phyloP scores from a whole-genome alignment of 768 basidiomycete species.

The Suillus subalutaceus region DNA sequence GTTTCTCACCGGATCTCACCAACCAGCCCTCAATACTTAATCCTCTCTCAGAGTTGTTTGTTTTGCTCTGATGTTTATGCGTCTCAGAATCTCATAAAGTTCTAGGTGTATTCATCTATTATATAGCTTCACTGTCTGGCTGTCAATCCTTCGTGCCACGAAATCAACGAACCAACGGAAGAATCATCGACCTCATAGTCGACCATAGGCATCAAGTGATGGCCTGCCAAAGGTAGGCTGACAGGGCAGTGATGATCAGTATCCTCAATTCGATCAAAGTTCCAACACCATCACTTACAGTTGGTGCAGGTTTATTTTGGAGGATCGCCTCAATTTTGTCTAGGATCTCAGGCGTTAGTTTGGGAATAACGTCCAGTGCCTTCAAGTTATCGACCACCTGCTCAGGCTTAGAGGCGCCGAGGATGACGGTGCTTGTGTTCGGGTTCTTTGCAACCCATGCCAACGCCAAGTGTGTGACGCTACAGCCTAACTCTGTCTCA shows the following conservation, averaged over 20 bases:
- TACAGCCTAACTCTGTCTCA: conserved; percentile 47
- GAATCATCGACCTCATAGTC: conserved; percentile 14
- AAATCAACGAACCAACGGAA: not conserved
- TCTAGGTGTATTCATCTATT: not conserved
- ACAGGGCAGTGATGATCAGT: not conserved
- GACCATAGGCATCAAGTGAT: conserved; percentile 31
- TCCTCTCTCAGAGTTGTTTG: not conserved
- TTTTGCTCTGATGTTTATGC: not conserved
- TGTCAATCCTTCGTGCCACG: conserved; percentile 2
- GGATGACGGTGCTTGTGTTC: conserved; percentile 50
- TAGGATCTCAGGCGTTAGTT: conserved; percentile 53
- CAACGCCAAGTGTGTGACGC: conserved; percentile 52
- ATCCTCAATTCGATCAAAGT: not conserved
- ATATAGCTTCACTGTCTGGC: not conserved
- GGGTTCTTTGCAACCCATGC: conserved; percentile 58
- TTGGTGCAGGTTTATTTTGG: conserved; percentile 38
- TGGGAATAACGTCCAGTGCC: conserved; percentile 56
- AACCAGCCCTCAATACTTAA: not conserved
- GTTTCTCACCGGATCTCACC: not conserved
- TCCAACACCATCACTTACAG: conserved; percentile 25
- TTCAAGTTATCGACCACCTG: conserved; percentile 53
- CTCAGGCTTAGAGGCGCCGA: conserved; percentile 51
- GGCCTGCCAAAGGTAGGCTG: conserved; percentile 33
- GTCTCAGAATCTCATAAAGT: not conserved
- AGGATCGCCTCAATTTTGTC: conserved; percentile 56